phyloP scores from a whole-genome alignment of 2,329 filamentous ascomycete species.

The Botrytis squamosa region DNA sequence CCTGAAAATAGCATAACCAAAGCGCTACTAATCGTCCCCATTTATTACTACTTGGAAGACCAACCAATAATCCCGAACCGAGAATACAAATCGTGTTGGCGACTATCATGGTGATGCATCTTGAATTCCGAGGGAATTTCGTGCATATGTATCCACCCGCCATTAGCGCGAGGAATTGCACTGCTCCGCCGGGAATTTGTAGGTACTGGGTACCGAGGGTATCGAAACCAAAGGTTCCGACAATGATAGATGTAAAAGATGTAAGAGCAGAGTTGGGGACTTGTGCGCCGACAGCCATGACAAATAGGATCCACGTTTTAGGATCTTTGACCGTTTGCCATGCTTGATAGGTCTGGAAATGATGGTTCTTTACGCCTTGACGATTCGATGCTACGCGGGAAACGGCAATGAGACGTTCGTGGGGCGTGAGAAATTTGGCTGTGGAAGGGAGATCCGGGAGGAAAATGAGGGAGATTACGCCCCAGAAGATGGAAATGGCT shows the following conservation, averaged over 20 bases:
- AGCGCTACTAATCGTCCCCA: slow-evolving; percentile 57
- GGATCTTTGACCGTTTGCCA: slow-evolving; percentile 51
- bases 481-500: slow-evolving; percentile 53
- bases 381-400: slow-evolving; percentile 52
- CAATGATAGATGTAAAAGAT: slow-evolving; percentile 42
- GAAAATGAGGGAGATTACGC: slow-evolving; percentile 54
- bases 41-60: slow-evolving; percentile 50
- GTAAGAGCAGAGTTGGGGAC: slow-evolving; percentile 57
- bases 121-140: slow-evolving; percentile 49
- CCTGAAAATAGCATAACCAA: slow-evolving; percentile 57
- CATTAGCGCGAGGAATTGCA: slow-evolving; percentile 55
- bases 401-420: slow-evolving; percentile 56
- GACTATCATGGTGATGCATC: slow-evolving; percentile 55
- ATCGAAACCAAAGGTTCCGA: slow-evolving; percentile 39
- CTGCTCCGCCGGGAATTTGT: slow-evolving; percentile 58
- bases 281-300: slow-evolving; percentile 52
- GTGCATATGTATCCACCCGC: slow-evolving; percentile 52
- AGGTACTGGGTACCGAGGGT: slow-evolving; percentile 55
- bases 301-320: slow-evolving; percentile 59
- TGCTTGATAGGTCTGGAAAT: slow-evolving; percentile 48
- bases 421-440: slow-evolving; percentile 57
- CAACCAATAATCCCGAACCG: slow-evolving; percentile 52
- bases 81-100: slow-evolving; percentile 56
- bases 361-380: slow-evolving; percentile 53
- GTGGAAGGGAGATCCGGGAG: slow-evolving; percentile 63